These are phyloP conservation scores for Tolypocladium album DNA, from an alignment of 2,329 filamentous ascomycete species.

Conservation along the genomic window DNA sequence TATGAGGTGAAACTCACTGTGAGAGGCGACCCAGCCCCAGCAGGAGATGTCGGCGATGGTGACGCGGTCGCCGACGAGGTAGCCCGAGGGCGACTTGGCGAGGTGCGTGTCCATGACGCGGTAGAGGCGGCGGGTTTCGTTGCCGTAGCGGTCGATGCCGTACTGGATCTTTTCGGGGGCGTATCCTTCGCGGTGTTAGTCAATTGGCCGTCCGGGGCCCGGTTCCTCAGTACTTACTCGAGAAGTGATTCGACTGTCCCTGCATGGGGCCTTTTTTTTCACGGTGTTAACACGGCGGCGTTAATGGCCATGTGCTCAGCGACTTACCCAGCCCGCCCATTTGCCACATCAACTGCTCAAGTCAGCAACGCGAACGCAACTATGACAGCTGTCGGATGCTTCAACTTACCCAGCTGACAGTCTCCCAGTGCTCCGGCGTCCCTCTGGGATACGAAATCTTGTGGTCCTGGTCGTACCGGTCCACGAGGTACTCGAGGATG, in stretches of 20 bases:
- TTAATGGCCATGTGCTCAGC: background rate
- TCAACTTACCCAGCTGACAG: constrained; percentile 60
- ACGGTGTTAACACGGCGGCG: background rate
- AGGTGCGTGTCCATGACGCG: constrained; percentile 66
- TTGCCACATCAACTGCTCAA: constrained; percentile 51
- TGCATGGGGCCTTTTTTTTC: constrained; percentile 55
- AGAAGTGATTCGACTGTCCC: constrained; percentile 72
- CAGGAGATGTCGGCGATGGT: constrained; percentile 72
- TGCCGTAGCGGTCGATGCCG: constrained; percentile 70
- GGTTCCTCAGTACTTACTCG: constrained; percentile 31
- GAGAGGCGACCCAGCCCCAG: constrained; percentile 63
- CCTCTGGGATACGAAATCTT: constrained; percentile 71
- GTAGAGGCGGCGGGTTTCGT: constrained; percentile 77
- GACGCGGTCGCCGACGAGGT: constrained; percentile 54
- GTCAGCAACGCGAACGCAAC: background rate
- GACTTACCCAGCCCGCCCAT: constrained; percentile 55
- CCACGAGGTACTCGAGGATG: constrained; percentile 75
- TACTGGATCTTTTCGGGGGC: constrained; percentile 76
- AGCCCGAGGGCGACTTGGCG: constrained; percentile 40
- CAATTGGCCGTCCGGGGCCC: background rate
- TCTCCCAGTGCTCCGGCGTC: constrained; percentile 65
- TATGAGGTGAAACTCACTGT: constrained; percentile 23
- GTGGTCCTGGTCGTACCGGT: constrained; percentile 70
- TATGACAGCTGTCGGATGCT: background rate
- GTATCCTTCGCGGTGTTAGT: constrained; percentile 37